Percentiles rank a stretch among this genome's conserved stretches.
These are phyloP conservation scores for Tylopilus orsonianus DNA, from an alignment of 1,284 basidiomycete species.

Conservation along the genomic window DNA sequence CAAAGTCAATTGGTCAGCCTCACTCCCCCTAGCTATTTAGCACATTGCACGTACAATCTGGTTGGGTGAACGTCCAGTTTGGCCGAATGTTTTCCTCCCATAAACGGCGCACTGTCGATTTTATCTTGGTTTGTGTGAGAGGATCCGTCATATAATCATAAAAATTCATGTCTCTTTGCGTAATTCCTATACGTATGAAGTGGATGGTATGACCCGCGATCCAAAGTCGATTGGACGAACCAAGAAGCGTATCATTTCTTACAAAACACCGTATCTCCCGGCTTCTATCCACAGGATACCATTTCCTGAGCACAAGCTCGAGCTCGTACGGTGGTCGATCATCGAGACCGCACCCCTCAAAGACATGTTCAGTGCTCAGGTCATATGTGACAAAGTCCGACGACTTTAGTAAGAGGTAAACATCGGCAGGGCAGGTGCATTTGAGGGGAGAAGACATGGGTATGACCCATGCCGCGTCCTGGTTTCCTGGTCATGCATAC, in stretches of 20 bases:
- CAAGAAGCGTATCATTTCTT: conserved; percentile 63
- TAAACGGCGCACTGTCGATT: conserved; percentile 54
- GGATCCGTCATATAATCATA: conserved; percentile 84
- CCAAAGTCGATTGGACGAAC: conserved; percentile 41
- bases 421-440: conserved; percentile 85
- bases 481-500: neutral
- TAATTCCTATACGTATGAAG: conserved; percentile 57
- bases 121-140: conserved; percentile 54
- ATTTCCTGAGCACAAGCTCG: conserved; percentile 91
- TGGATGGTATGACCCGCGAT: neutral
- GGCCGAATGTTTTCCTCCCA: conserved; percentile 68
- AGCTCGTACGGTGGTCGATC: conserved; percentile 51
- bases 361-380: conserved; percentile 58
- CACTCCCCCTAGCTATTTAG: neutral
- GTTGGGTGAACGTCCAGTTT: conserved; percentile 52
- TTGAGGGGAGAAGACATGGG: conserved; percentile 84
- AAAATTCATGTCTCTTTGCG: conserved; percentile 88
- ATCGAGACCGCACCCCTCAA: conserved; percentile 52
- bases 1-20: neutral
- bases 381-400: conserved; percentile 90
- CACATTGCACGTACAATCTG: conserved; percentile 61
- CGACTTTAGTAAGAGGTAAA: conserved; percentile 92
- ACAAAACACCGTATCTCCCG: conserved; percentile 90
- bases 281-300: conserved; percentile 83
- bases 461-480: conserved; percentile 94